phyloP scores from a whole-genome alignment of 176 grass and related monocot genomes.

The Saccharum spontaneum region DNA sequence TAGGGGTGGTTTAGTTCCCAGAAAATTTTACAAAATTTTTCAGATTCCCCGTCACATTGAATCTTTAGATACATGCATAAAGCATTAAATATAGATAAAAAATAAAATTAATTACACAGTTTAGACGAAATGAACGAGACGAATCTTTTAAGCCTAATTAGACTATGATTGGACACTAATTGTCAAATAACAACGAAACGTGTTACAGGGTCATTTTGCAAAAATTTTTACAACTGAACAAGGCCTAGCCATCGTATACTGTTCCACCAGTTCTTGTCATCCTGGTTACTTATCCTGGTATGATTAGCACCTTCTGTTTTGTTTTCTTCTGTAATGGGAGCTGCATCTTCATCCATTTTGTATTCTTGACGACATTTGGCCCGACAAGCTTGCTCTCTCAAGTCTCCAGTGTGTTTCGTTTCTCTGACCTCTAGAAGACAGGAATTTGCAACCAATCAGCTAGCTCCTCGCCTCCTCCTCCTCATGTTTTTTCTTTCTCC shows the following conservation, averaged over 20 bases:
- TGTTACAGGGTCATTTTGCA: no score
- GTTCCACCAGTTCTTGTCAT: neutral
- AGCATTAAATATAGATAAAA: no score
- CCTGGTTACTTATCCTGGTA: neutral
- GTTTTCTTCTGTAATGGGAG: neutral
- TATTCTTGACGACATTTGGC: neutral
- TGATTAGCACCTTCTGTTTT: neutral
- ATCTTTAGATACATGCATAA: no score
- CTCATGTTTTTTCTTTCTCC: neutral
- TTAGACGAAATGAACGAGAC: no score
- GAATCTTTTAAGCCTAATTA: no score
- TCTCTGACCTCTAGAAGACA: constrained; percentile 19
- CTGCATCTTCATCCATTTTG: neutral
- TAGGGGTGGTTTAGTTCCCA: no score
- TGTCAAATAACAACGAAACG: no score
- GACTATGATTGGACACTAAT: no score
- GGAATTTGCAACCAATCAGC: neutral
- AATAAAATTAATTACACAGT: no score
- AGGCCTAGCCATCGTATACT: neutral
- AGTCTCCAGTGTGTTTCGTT: neutral
- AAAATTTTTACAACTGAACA: no score
- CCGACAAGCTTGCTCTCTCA: neutral
- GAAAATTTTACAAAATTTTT: no score
- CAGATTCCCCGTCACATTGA: no score
- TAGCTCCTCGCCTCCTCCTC: neutral